Evolutionary conservation across 2,329 filamentous ascomycete species (phyloP).

Genomic region (Geosmithia morbida): DNA sequence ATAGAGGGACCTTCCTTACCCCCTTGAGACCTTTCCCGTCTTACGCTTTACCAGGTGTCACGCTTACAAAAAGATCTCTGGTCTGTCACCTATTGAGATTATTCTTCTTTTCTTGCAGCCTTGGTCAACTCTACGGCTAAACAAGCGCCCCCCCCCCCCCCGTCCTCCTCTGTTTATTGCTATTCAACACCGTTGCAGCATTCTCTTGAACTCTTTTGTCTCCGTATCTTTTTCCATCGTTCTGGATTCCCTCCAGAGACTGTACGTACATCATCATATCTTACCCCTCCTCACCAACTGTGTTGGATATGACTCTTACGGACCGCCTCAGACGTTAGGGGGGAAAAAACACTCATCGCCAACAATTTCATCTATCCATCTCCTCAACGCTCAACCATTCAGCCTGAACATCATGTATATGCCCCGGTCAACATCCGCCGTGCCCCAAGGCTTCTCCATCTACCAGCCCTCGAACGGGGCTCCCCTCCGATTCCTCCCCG

Average conservation of each 20-base stretch:
- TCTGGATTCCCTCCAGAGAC: not conserved
- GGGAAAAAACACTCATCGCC: not conserved
- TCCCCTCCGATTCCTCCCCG: slow-evolving; percentile 49
- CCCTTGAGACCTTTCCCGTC: not conserved
- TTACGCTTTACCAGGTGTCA: not conserved
- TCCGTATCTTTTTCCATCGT: too few species aligned
- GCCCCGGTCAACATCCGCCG: not conserved
- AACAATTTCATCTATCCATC: not conserved
- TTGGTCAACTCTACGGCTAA: too few species aligned
- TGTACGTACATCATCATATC: not conserved
- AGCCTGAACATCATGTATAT: not conserved
- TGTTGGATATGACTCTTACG: not conserved
- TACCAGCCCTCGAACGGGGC: slow-evolving; percentile 43
- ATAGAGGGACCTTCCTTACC: not conserved
- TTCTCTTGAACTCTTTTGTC: too few species aligned
- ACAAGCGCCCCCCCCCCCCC: too few species aligned
- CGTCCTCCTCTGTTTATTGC: too few species aligned
- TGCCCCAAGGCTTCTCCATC: slow-evolving; percentile 40
- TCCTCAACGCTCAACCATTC: not conserved
- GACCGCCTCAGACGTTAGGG: not conserved
- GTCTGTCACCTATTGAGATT: too few species aligned
- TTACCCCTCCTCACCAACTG: not conserved
- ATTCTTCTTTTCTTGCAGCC: too few species aligned
- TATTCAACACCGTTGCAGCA: too few species aligned
- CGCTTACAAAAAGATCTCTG: not conserved